Evolutionary conservation across 2,329 filamentous ascomycete species (phyloP).

Genomic region (Aspergillus sojae): DNA sequence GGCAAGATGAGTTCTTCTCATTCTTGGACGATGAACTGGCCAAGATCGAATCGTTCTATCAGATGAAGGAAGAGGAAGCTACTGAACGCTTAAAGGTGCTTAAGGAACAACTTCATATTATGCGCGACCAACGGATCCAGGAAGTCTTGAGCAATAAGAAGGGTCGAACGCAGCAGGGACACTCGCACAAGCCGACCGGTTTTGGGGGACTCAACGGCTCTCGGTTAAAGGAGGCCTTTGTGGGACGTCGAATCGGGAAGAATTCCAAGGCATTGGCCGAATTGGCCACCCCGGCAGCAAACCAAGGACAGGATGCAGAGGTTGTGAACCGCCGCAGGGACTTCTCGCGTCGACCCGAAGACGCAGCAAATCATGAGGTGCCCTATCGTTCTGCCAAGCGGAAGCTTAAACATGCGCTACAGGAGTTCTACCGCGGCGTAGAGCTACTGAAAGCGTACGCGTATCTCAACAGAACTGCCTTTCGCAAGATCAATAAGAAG

Average conservation of each 20-base stretch:
- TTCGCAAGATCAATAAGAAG: conserved; percentile 98
- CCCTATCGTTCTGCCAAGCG: conserved; percentile 85
- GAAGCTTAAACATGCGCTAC: conserved; percentile 86
- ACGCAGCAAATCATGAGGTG: conserved; percentile 59
- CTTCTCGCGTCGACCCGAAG: conserved; percentile 50
- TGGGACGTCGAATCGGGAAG: conserved; percentile 56
- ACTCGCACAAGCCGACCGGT: conserved; percentile 26
- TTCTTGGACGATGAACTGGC: conserved; percentile 82
- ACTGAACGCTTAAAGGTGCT: conserved; percentile 70
- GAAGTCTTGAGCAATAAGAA: conserved; percentile 63
- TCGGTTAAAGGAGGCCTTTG: conserved; percentile 45
- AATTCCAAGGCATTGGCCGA: conserved; percentile 55
- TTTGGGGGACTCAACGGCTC: conserved; percentile 28
- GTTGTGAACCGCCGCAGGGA: conserved; percentile 45
- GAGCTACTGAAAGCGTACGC: conserved; percentile 92
- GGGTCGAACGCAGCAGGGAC: conserved; percentile 24
- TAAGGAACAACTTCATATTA: conserved; percentile 85
- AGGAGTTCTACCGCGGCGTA: conserved; percentile 90
- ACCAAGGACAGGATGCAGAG: conserved; percentile 32
- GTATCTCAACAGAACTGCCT: conserved; percentile 85
- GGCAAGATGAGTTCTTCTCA: conserved; percentile 80
- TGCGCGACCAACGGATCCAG: conserved; percentile 79
- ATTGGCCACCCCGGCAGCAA: conserved; percentile 44
- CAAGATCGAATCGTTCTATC: conserved; percentile 94
- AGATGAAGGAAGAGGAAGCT: conserved; percentile 82